Percentiles rank a stretch among this genome's conserved stretches.
Evolutionary conservation across 139 green algal genomes (phyloP).

Genomic region (Chlamydomonas incerta): DNA sequence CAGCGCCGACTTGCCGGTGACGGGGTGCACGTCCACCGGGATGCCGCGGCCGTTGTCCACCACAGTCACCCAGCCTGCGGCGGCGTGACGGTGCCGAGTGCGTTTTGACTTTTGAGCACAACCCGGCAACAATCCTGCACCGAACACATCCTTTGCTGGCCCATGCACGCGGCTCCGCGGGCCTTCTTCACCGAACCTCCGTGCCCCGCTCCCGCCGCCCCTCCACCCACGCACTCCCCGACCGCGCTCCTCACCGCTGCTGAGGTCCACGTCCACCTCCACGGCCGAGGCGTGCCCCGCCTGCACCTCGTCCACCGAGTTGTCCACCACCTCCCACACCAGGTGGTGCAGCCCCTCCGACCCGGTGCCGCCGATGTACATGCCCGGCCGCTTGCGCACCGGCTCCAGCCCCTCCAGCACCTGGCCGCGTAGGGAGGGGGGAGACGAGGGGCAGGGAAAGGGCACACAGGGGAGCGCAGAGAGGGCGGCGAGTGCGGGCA

Average conservation of each 20-base stretch:
- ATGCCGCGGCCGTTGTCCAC: conserved; percentile 95
- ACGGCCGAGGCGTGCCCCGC: conserved; percentile 82
- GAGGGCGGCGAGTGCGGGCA: neutral
- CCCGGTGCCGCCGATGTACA: conserved; percentile 99
- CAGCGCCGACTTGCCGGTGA: conserved; percentile 86
- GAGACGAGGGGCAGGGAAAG: conserved; percentile 1
- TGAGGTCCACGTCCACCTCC: conserved; percentile 71
- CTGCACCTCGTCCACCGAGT: conserved; percentile 93
- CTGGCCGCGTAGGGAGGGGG: conserved; percentile 53
- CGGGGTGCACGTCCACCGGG: conserved; percentile 90
- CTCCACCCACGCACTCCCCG: too few species aligned
- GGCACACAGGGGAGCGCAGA: neutral
- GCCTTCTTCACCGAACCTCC: too few species aligned
- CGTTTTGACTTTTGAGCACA: too few species aligned
- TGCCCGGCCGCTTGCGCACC: conserved; percentile 96
- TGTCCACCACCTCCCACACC: conserved; percentile 98
- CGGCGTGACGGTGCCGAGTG: neutral
- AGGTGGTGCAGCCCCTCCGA: conserved; percentile 95
- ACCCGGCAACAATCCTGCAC: too few species aligned
- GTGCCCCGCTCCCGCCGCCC: too few species aligned
- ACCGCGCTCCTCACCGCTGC: conserved; percentile 54
- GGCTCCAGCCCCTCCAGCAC: conserved; percentile 98
- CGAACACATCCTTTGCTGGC: too few species aligned
- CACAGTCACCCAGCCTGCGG: conserved; percentile 75
- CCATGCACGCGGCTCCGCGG: too few species aligned